Conservation (phyloP, 345 rosid genomes). For the Populus alba region DNA sequence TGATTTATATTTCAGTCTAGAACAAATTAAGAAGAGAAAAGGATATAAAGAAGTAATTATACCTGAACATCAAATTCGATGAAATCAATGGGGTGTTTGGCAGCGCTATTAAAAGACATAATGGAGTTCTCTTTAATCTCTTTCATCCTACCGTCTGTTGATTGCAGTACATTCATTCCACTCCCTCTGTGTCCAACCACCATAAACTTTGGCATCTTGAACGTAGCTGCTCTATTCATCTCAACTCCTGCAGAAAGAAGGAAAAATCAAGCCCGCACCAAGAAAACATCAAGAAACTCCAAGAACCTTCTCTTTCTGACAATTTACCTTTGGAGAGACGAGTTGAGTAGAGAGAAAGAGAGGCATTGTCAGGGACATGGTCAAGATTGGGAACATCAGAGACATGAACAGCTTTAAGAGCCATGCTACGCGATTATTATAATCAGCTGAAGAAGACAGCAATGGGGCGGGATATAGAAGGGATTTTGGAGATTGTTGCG, state of each 20-base stretch:
- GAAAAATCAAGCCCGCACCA: too few relatives aligned
- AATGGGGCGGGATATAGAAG: not conserved
- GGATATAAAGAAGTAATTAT: not conserved
- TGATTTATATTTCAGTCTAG: not conserved
- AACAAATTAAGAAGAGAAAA: not conserved
- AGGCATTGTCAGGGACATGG: constrained; percentile 54
- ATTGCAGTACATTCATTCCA: constrained; percentile 74
- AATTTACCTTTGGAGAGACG: constrained; percentile 37
- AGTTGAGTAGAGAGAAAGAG: constrained; percentile 37
- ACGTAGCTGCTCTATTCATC: constrained; percentile 23
- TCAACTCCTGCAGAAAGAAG: constrained; percentile 36
- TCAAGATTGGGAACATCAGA: constrained; percentile 76
- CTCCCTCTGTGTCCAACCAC: constrained; percentile 90
- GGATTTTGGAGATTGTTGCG: not conserved
- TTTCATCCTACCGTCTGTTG: constrained; percentile 60
- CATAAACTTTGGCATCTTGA: constrained; percentile 54
- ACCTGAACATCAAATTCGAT: constrained; percentile 99
- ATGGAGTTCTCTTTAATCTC: constrained; percentile 77
- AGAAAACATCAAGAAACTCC: not conserved
- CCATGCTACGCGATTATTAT: constrained; percentile 32
- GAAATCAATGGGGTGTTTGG: constrained; percentile 68
- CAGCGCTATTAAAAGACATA: constrained; percentile 71
- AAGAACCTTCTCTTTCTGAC: not conserved
- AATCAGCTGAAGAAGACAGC: not conserved
- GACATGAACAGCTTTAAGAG: constrained; percentile 81